Evolutionary conservation across 2,329 filamentous ascomycete species (phyloP).

Genomic region (Massarina eburnea): DNA sequence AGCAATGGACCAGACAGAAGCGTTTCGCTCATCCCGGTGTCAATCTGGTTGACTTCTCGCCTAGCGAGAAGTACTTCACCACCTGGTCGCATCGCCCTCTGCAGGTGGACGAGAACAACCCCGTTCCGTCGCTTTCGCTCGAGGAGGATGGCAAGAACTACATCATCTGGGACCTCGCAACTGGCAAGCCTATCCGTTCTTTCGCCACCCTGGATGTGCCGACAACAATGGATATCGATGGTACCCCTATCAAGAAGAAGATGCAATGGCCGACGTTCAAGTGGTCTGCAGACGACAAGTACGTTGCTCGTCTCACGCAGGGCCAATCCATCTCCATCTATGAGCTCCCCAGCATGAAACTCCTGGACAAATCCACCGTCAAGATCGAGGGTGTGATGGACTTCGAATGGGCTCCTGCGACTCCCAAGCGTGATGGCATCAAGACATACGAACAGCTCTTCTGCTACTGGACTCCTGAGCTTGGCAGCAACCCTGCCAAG

Average conservation of each 20-base stretch:
- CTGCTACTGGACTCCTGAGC: conserved; percentile 98
- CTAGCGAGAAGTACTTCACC: conserved; percentile 86
- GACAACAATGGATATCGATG: conserved; percentile 62
- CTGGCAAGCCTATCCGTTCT: conserved; percentile 84
- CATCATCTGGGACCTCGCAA: conserved; percentile 95
- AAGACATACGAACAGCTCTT: conserved; percentile 95
- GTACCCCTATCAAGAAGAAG: conserved; percentile 78
- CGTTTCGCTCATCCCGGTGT: conserved; percentile 94
- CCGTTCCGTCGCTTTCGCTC: conserved; percentile 68
- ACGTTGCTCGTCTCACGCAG: conserved; percentile 88
- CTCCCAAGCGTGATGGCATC: conserved; percentile 76
- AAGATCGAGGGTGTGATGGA: conserved; percentile 97
- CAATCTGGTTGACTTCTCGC: conserved; percentile 95
- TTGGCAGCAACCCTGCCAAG: conserved; percentile 96
- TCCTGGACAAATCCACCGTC: conserved; percentile 86
- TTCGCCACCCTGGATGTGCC: conserved; percentile 88
- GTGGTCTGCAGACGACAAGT: conserved; percentile 97
- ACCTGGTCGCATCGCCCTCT: conserved; percentile 97
- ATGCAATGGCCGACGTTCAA: conserved; percentile 99
- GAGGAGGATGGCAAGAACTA: conserved; percentile 99
- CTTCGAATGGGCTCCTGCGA: conserved; percentile 95
- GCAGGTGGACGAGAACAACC: conserved; percentile 85
- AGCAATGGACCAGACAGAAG: conserved; percentile 85
- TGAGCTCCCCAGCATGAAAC: conserved; percentile 84
- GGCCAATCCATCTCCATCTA: conserved; percentile 89